phyloP scores from a whole-genome alignment of 805 yeast genomes.

The Maudiozyma saulgeensis region DNA sequence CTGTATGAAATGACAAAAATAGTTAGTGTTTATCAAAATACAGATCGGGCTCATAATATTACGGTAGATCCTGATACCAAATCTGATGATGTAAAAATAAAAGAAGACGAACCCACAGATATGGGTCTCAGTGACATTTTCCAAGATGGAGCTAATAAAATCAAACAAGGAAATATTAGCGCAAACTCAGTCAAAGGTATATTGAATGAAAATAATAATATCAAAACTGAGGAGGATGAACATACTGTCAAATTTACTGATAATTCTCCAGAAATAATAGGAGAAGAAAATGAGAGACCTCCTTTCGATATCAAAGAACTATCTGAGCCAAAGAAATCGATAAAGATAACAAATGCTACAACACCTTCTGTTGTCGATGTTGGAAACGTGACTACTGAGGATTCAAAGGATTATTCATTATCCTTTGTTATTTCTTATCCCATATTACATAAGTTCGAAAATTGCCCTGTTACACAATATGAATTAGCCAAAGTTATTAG shows the following conservation, averaged over 20 bases:
- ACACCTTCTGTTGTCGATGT: neutral
- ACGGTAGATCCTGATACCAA: too few species aligned
- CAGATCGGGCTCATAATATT: neutral
- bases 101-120: constrained; percentile 1
- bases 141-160: constrained; percentile 1
- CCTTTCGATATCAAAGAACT: too few species aligned
- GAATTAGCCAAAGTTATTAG: constrained; percentile 7
- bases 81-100: neutral
- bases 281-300: constrained; percentile 2
- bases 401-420: neutral
- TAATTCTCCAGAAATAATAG: constrained; percentile 21
- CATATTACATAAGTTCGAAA: constrained; percentile 3
- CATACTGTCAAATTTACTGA: constrained; percentile 21
- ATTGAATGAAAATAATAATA: neutral
- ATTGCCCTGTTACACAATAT: constrained; percentile 9
- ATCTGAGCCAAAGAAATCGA: neutral
- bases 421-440: neutral
- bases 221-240: constrained; percentile 6
- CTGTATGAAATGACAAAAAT: constrained; percentile 29
- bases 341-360: neutral
- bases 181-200: neutral
- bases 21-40: constrained; percentile 22
- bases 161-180: neutral
- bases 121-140: constrained; percentile 21
- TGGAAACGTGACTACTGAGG: neutral